These are phyloP conservation scores for Solanum medicagineum DNA, from an alignment of 257 asterid species.

Conservation along the genomic window DNA sequence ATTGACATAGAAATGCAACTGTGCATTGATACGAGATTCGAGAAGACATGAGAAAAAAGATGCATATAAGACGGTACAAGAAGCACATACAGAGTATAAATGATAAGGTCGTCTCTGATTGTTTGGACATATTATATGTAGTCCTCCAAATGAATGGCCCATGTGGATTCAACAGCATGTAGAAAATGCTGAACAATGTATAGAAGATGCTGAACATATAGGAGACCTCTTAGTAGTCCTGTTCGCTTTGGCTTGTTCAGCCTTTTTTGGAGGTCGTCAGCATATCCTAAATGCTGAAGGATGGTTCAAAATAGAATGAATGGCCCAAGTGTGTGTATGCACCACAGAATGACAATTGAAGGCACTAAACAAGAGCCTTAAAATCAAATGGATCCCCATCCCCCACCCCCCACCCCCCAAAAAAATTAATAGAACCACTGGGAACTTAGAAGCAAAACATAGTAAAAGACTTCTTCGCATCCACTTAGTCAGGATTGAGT, in stretches of 20 bases:
- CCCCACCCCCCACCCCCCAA: too few relatives aligned
- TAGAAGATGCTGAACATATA: neutral
- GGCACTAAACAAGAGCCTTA: neutral
- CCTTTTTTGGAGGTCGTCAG: neutral
- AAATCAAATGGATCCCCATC: neutral
- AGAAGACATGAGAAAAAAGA: neutral
- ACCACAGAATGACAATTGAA: neutral
- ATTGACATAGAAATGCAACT: neutral
- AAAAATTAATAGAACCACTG: neutral
- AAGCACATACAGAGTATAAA: neutral
- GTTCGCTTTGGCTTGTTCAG: neutral
- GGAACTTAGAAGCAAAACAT: neutral
- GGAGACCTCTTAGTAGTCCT: neutral
- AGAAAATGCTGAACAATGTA: neutral
- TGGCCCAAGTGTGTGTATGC: neutral
- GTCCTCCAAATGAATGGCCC: neutral
- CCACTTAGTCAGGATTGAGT: neutral
- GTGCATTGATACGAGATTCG: neutral
- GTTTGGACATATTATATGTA: neutral
- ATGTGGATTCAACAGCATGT: neutral
- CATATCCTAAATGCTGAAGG: neutral
- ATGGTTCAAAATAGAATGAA: neutral
- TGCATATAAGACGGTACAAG: neutral
- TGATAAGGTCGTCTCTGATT: neutral
- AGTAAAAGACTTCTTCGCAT: neutral